These are phyloP conservation scores for Alnus rubra DNA, from an alignment of 306 rosid genomes.

Conservation along the genomic window DNA sequence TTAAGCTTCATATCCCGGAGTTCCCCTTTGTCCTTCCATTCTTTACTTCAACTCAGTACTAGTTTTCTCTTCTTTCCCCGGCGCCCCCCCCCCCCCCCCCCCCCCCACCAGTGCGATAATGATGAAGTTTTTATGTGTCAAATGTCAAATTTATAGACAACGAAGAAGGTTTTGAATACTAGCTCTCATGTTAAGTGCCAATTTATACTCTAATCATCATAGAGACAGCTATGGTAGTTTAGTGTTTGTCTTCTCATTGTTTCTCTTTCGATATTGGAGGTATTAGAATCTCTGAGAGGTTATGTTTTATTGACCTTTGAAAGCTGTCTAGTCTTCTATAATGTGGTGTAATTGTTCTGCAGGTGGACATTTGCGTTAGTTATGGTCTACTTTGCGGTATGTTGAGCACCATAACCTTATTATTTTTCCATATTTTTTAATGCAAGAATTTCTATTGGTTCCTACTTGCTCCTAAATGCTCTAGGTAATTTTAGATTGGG, in stretches of 20 bases:
- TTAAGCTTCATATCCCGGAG: not conserved
- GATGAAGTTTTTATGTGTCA: conserved; percentile 5
- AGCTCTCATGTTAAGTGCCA: conserved; percentile 29
- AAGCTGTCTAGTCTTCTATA: conserved; percentile 15
- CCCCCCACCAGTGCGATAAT: too few species aligned
- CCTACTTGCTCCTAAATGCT: not conserved
- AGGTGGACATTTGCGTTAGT: conserved; percentile 88
- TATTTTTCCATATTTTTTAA: conserved; percentile 1
- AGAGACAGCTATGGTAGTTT: not conserved
- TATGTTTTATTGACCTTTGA: not conserved
- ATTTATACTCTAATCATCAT: conserved; percentile 25
- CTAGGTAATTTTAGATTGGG: not conserved
- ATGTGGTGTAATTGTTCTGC: conserved; percentile 29
- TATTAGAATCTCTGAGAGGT: conserved; percentile 23
- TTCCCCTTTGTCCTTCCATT: too few species aligned
- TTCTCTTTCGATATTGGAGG: too few species aligned
- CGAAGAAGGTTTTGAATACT: conserved; percentile 15
- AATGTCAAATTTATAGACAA: not conserved
- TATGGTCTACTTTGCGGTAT: conserved; percentile 67
- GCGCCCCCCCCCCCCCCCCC: too few species aligned
- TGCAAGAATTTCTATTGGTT: not conserved
- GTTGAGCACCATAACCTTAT: conserved; percentile 23
- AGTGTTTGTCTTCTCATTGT: not conserved
- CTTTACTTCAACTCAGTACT: too few species aligned
- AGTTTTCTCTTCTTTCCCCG: too few species aligned